phyloP scores from a whole-genome alignment of 2,329 filamentous ascomycete species.

The Trichoderma polysporum region DNA sequence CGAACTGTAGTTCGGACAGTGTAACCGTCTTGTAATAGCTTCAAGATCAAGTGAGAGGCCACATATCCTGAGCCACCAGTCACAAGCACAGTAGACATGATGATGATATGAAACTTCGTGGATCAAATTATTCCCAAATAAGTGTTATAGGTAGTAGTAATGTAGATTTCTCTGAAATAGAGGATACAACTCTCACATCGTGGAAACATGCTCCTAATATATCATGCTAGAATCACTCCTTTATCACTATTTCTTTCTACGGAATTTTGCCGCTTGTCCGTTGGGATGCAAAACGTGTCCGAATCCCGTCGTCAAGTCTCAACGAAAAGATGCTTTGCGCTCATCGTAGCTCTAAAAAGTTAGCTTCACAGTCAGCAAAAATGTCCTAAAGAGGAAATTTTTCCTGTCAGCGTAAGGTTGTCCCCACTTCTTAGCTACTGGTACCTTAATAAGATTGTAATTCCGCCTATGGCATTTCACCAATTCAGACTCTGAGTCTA shows the following conservation, averaged over 20 bases:
- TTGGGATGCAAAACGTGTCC: neutral
- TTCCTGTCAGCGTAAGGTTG: no score
- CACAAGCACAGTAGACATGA: neutral
- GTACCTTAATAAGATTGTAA: no score
- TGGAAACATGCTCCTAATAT: neutral
- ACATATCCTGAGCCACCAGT: conserved; percentile 27
- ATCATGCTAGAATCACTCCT: neutral
- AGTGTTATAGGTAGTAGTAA: no score
- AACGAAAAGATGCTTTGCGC: neutral
- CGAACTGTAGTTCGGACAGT: conserved; percentile 24
- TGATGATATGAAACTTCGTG: neutral
- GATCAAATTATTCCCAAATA: neutral
- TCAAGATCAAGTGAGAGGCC: conserved; percentile 26
- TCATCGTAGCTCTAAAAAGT: neutral
- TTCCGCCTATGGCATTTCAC: no score
- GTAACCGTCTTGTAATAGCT: conserved; percentile 25
- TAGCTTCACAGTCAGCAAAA: neutral
- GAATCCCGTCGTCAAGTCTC: neutral
- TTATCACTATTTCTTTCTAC: neutral
- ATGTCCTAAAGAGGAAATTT: no score
- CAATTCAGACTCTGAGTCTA: no score
- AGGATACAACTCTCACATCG: neutral
- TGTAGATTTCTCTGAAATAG: neutral
- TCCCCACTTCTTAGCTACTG: no score
- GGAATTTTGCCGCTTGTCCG: neutral